phyloP scores from a whole-genome alignment of 1,284 basidiomycete genomes.

The Ceratobasidium sp. region DNA sequence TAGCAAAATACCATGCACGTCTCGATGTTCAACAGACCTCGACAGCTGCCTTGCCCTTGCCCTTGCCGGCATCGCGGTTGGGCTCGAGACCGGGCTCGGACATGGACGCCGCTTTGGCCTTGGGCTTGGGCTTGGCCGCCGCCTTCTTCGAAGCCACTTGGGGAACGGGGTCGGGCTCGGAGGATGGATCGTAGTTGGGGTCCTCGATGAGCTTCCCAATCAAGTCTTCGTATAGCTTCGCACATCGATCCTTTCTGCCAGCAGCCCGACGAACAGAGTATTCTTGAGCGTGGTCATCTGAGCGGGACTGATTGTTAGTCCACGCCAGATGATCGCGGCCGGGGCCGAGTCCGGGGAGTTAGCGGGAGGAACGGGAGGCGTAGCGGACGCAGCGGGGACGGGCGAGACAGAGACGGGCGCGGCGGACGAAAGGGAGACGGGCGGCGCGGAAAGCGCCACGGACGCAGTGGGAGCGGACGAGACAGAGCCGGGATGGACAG shows the following conservation, averaged over 20 bases:
- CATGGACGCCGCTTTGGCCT: background rate
- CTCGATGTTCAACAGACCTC: no score
- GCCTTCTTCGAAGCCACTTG: background rate
- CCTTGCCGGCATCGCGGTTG: background rate
- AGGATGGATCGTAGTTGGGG: constrained; percentile 1
- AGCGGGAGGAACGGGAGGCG: background rate
- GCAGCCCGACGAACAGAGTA: background rate
- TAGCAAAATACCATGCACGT: no score
- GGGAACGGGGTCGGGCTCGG: background rate
- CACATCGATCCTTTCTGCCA: background rate
- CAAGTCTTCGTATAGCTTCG: background rate
- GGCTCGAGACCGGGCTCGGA: background rate
- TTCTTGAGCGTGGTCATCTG: background rate
- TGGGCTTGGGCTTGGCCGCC: background rate
- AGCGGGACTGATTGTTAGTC: background rate
- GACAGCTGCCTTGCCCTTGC: no score
- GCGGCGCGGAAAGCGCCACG: no score
- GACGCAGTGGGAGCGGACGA: background rate
- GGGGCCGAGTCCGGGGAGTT: background rate
- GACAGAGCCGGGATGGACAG: no score
- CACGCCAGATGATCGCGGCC: constrained; percentile 3
- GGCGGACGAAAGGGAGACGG: no score
- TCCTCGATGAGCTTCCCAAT: background rate
- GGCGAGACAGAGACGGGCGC: background rate
- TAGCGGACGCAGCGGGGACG: no score